phyloP scores from a whole-genome alignment of 495 filamentous ascomycete species.

The Aspergillus bertholletiae region DNA sequence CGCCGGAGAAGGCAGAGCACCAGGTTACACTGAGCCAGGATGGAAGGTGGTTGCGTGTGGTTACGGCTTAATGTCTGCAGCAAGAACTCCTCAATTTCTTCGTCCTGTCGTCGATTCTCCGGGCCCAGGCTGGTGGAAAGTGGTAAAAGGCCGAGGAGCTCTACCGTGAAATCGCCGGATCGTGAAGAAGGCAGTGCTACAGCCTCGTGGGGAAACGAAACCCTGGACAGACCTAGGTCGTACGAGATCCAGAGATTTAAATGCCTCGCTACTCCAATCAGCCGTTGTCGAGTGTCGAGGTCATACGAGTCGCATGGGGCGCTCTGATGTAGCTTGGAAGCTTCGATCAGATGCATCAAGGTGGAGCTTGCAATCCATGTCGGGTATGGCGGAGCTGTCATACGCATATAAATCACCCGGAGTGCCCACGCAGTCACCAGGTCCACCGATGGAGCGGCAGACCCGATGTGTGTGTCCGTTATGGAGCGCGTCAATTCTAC shows the following conservation, averaged over 20 bases:
- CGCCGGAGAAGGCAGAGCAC: slow-evolving; percentile 46
- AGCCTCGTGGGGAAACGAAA: slow-evolving; percentile 29
- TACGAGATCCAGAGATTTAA: slow-evolving; percentile 46
- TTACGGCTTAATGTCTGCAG: slow-evolving; percentile 19
- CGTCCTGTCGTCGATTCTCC: slow-evolving; percentile 20
- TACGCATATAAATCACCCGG: slow-evolving; percentile 42
- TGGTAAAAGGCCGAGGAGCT: slow-evolving; percentile 36
- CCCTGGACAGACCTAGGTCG: slow-evolving; percentile 47
- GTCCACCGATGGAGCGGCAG: slow-evolving; percentile 23
- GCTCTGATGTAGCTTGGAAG: slow-evolving; percentile 39
- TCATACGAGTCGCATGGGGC: slow-evolving; percentile 18
- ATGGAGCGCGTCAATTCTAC: slow-evolving; percentile 30
- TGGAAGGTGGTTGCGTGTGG: slow-evolving; percentile 33
- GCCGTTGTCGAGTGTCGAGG: slow-evolving; percentile 29
- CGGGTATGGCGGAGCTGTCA: slow-evolving; percentile 42
- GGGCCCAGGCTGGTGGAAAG: slow-evolving; percentile 35
- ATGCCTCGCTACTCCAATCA: slow-evolving; percentile 42
- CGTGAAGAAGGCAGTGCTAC: slow-evolving; percentile 14
- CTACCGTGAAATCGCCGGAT: slow-evolving; percentile 30
- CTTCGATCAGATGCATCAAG: slow-evolving; percentile 50
- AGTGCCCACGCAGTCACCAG: slow-evolving; percentile 44
- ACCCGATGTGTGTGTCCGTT: slow-evolving; percentile 27
- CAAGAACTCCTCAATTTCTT: slow-evolving; percentile 27
- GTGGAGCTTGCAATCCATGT: slow-evolving; percentile 49
- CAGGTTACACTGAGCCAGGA: slow-evolving; percentile 45